Evolutionary conservation across 2,329 filamentous ascomycete genomes (phyloP), one percentile per base, ranked within the genome.

Genomic region (Colletotrichum zoysiae): DNA sequence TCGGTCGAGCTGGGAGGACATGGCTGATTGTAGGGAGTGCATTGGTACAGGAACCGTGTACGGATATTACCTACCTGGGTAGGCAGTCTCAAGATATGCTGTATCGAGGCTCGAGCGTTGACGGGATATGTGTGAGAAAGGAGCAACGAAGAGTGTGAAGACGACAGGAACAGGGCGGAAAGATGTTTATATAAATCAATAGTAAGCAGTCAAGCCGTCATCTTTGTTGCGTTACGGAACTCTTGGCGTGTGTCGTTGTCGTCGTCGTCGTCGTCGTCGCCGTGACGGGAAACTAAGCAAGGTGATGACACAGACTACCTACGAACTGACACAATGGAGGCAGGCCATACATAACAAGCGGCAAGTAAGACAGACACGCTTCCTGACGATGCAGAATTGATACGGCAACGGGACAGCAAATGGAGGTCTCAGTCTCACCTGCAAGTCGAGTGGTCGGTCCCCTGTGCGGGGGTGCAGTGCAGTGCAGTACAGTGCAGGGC

Each of bases 361-460:
- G 50, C 26, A 63, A 56, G 40, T 56, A 59, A 67, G 67, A 70
- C 56, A 67, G 67, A 70, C 56, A 70, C 30, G 38, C 48, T 51
- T 63, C 46, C 48, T 53, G 60, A 26, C 46, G n/a, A 62, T 70
- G 62, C 56, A 67, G 67, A 67, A 61, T 67, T 58, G 46, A 30
- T 46, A 63, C 23, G 35, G 60, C 48, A 53, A 63, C 59, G 50
- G 40, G 48, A 26, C 53, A 50, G 50, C 61, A 46, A 51, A 50
- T 65, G 44, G 35, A 67, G 61, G 66, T 69, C 61, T 55, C 46
- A 44, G 61, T 64, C 66, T 65, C 61, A 46, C 9, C 66, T 50
- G 53, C 58, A 8, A 64, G 30, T 53, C 58, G 5, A 67, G 30
- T 51, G 35, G 11, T 44, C 38, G 51, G 12, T 30, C 30, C 30